Evolutionary conservation across 345 rosid genomes (phyloP).

Genomic region (Lagerstroemia speciosa): DNA sequence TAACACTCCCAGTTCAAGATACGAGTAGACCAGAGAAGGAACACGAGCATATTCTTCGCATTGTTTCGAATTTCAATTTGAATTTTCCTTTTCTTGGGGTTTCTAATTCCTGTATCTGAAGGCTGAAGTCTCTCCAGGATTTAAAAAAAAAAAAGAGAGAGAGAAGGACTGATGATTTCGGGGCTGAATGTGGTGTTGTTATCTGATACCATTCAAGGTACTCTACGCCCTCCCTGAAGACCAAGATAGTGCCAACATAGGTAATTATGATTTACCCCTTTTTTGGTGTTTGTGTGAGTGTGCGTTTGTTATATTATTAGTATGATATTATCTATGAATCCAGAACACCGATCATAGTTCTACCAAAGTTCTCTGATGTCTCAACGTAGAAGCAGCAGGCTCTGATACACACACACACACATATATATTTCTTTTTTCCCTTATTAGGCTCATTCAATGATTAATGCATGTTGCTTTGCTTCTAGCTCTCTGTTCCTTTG

Average conservation of each 20-base stretch:
- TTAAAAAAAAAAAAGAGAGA: too few species aligned
- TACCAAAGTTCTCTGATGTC: not conserved
- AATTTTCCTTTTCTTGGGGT: not conserved
- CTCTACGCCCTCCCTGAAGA: not conserved
- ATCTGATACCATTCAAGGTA: not conserved
- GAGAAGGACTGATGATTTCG: not conserved
- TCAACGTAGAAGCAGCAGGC: not conserved
- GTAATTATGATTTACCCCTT: not conserved
- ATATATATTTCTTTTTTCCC: not conserved
- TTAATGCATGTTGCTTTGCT: not conserved
- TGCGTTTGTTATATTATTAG: not conserved
- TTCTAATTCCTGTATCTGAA: not conserved
- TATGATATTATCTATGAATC: not conserved
- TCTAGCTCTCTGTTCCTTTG: not conserved
- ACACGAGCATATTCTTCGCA: not conserved
- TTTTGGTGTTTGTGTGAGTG: not conserved
- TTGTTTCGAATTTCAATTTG: not conserved
- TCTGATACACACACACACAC: too few species aligned
- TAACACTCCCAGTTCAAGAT: conserved; percentile 9
- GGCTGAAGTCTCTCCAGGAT: not conserved
- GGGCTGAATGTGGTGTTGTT: not conserved
- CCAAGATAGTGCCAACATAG: not conserved
- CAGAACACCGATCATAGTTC: not conserved
- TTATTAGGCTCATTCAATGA: too few species aligned
- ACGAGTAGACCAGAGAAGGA: conserved; percentile 3